phyloP scores from a whole-genome alignment of 345 rosid genomes.

The Lepidium africanum region DNA sequence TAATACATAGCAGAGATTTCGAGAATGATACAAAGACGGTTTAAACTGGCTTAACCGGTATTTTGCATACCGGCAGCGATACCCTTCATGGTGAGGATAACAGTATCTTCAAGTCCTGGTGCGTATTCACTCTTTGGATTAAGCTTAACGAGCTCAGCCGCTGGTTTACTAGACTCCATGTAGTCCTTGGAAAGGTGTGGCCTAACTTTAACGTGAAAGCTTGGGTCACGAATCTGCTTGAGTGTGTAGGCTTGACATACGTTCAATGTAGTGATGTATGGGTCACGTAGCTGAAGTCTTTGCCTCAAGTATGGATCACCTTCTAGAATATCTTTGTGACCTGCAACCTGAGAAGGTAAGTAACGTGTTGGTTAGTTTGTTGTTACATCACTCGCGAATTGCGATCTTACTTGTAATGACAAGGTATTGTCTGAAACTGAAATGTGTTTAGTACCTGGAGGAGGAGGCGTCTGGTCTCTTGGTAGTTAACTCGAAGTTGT shows the following conservation, averaged over 20 bases:
- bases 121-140: conserved; percentile 36
- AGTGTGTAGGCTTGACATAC: conserved; percentile 91
- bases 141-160: conserved; percentile 50
- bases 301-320: conserved; percentile 95
- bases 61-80: conserved; percentile 96
- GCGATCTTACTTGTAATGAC: background rate
- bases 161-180: conserved; percentile 64
- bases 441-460: conserved; percentile 54
- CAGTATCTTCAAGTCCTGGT: conserved; percentile 88
- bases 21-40: conserved; percentile 3
- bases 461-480: conserved; percentile 66
- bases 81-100: conserved; percentile 97
- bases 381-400: background rate
- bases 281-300: conserved; percentile 83
- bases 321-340: conserved; percentile 84
- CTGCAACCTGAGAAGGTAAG: conserved; percentile 44
- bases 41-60: conserved; percentile 49
- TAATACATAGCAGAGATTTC: background rate
- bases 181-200: conserved; percentile 73
- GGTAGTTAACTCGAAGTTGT: conserved; percentile 56
- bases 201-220: conserved; percentile 59
- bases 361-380: background rate
- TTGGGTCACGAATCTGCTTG: conserved; percentile 73
- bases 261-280: conserved; percentile 86
- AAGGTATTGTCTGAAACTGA: background rate